Evolutionary conservation across 2,329 filamentous ascomycete genomes (phyloP).

Genomic region (Cladosporium phlei): DNA sequence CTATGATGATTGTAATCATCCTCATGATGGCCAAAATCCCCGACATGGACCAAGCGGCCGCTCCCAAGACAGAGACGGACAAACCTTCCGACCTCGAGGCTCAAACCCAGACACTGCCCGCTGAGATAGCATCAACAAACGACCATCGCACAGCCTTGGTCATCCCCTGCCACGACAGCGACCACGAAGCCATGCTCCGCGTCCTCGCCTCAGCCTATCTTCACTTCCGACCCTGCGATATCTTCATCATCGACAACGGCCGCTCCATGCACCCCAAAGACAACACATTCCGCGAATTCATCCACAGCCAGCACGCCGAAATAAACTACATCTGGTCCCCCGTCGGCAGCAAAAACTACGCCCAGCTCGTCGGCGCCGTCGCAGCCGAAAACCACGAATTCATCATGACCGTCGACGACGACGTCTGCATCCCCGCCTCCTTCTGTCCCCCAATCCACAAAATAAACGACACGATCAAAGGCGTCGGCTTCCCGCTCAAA

Average conservation of each 20-base stretch:
- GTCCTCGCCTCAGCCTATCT: not conserved
- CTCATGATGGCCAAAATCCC: not conserved
- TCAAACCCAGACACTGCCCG: not conserved
- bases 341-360: not conserved
- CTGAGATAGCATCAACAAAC: not conserved
- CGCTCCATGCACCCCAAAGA: not conserved
- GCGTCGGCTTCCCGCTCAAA: not conserved
- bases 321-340: not conserved
- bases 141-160: not conserved
- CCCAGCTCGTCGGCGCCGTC: not conserved
- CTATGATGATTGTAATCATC: not conserved
- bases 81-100: not conserved
- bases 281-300: not conserved
- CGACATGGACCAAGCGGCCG: not conserved
- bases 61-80: not conserved
- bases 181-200: not conserved
- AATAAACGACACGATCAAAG: not conserved
- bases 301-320: not conserved
- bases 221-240: not conserved
- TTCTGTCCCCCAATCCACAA: not conserved
- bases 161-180: not conserved
- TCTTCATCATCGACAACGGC: not conserved
- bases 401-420: not conserved
- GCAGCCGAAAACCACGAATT: not conserved
- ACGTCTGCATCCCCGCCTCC: conserved; percentile 2